Percentiles rank a stretch among this genome's conserved stretches.
Evolutionary conservation across 2,329 filamentous ascomycete genomes (phyloP).

Genomic region (Cladorrhinum sp.): DNA sequence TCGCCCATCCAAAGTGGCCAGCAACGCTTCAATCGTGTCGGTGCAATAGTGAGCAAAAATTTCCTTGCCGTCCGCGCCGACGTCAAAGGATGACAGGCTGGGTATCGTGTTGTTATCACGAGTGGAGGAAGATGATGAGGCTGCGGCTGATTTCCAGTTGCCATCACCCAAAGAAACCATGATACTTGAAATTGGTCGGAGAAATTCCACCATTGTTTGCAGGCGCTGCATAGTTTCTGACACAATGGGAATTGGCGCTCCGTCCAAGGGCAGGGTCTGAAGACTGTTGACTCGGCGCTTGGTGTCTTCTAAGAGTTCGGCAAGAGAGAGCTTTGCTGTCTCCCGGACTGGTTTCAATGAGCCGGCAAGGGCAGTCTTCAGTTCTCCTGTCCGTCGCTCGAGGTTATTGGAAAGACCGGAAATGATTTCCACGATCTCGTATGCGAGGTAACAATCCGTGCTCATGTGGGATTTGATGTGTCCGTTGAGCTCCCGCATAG

Average conservation of each 20-base stretch:
- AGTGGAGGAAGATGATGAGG: conserved; percentile 49
- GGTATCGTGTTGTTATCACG: conserved; percentile 56
- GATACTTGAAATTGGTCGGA: conserved; percentile 81
- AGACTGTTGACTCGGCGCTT: conserved; percentile 65
- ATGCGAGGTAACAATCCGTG: conserved; percentile 92
- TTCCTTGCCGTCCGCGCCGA: conserved; percentile 81
- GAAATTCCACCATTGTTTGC: conserved; percentile 81
- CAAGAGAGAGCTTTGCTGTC: conserved; percentile 82
- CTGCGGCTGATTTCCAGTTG: conserved; percentile 67
- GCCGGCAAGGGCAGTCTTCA: conserved; percentile 79
- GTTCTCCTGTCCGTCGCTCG: conserved; percentile 77
- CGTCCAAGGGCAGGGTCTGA: conserved; percentile 71
- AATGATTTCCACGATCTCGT: conserved; percentile 91
- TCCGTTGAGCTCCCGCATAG: conserved; percentile 80
- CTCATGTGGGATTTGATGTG: conserved; percentile 83
- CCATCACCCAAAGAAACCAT: conserved; percentile 91
- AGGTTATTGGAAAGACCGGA: conserved; percentile 74
- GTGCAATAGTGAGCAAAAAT: conserved; percentile 87
- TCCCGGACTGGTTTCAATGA: conserved; percentile 86
- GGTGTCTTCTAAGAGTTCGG: conserved; percentile 80
- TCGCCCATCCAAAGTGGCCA: conserved; percentile 72
- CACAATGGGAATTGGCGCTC: conserved; percentile 72
- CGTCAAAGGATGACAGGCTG: conserved; percentile 75
- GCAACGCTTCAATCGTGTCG: conserved; percentile 81
- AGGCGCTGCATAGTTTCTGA: conserved; percentile 82